phyloP scores from a whole-genome alignment of 164 flowering plant species.

The Vitis rupestris region DNA sequence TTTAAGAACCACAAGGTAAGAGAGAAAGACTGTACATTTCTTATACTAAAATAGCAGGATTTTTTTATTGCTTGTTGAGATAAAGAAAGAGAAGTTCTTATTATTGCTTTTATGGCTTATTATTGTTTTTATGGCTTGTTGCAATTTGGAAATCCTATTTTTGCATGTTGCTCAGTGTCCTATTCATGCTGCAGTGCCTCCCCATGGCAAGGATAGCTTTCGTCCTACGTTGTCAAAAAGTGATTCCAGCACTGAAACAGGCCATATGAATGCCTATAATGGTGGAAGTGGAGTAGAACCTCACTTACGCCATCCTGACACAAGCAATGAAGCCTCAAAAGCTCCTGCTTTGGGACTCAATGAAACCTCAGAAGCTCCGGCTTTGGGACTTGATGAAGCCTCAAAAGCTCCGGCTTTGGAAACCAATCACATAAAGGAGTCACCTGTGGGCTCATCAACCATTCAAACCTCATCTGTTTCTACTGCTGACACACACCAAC shows the following conservation, averaged over 20 bases:
- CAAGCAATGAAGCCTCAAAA: constrained; percentile 15
- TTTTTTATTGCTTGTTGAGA: no score
- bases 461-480: constrained; percentile 20
- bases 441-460: constrained; percentile 19
- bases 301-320: constrained; percentile 10
- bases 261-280: constrained; percentile 3
- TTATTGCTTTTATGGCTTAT: no score
- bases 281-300: constrained; percentile 13
- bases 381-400: no score
- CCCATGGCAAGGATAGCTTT: constrained; percentile 16
- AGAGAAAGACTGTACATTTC: no score
- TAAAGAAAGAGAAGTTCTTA: no score
- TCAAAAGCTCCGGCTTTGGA: constrained; percentile 20
- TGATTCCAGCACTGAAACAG: constrained; percentile 11
- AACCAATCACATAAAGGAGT: constrained; percentile 2
- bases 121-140: no score
- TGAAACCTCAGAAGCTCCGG: no score
- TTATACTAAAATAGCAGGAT: no score
- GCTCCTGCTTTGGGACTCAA: constrained; percentile 19
- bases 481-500: constrained; percentile 15
- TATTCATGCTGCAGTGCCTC: constrained; percentile 31
- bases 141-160: neutral
- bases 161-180: neutral
- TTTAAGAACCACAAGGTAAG: no score
- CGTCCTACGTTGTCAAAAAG: constrained; percentile 15